Conservation (phyloP, 176 grass and related monocot genomes). For the Metroxylon sagu region DNA sequence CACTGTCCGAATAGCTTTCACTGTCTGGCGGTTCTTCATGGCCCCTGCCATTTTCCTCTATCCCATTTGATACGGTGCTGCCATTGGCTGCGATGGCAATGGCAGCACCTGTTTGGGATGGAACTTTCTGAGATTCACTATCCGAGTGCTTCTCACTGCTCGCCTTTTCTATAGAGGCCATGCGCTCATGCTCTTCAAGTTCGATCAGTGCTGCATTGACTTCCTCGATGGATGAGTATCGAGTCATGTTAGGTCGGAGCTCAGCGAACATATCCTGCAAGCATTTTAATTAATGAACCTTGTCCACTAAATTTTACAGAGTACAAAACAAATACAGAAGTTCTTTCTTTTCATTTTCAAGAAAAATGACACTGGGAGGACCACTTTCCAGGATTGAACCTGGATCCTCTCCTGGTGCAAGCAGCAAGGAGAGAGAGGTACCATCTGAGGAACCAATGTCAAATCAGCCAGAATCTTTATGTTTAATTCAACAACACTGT, state of each 20-base stretch:
- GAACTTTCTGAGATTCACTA: slow-evolving; percentile 46
- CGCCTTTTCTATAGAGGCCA: slow-evolving; percentile 39
- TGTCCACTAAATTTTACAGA: no score
- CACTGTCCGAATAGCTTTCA: slow-evolving; percentile 85
- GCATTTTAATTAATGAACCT: background rate
- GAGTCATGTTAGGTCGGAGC: slow-evolving; percentile 70
- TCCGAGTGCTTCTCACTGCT: slow-evolving; percentile 61
- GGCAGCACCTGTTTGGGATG: slow-evolving; percentile 9
- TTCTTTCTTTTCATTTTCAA: no score
- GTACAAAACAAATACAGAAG: no score
- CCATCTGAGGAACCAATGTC: no score
- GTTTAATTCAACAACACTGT: no score
- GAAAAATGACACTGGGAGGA: no score
- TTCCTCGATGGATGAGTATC: slow-evolving; percentile 83
- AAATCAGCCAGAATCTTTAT: no score
- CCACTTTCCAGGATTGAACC: no score
- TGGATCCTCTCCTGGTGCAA: no score
- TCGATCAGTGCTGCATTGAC: slow-evolving; percentile 66
- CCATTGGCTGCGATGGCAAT: slow-evolving; percentile 31
- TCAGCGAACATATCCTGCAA: slow-evolving; percentile 86
- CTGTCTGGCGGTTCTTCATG: slow-evolving; percentile 57
- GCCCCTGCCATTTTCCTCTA: slow-evolving; percentile 49
- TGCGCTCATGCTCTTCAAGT: slow-evolving; percentile 72
- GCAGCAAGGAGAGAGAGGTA: no score
- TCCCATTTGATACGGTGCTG: slow-evolving; percentile 42